Base-by-base conservation (phyloP, 1,284 basidiomycete genomes). In the Gomphus sp. region DNA sequence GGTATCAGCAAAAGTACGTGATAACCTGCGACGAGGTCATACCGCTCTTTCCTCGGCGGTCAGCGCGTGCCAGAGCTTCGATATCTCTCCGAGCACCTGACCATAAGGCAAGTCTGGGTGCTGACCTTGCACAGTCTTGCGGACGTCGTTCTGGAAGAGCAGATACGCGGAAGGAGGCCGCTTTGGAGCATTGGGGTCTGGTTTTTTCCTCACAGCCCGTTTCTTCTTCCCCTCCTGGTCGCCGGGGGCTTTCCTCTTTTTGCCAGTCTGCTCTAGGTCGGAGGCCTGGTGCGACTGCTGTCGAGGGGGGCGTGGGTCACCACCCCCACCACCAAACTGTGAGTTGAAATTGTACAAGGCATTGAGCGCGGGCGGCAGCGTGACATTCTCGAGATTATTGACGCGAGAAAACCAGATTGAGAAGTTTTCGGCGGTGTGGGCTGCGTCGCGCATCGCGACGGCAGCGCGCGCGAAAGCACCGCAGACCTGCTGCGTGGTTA, bases 111-210 rank as follows among this genome's bases (percentile, higher is more conserved):
- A 73, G 10, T 74, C 73, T 3, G 90, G 88, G 69, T 89, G 75
- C 64, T 79, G 73, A 52, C 75, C 75, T 74, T 86, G 85, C 66
- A 91, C 76, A 63, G 81, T 74, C 62, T 85, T 82, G 67, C 94
- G 87, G 61, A 94, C 80, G 48, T 91, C 88, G 71, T 98, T 98
- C 73, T 98, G 96, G 80, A 90, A 99, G 66, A 97, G 78, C 69
- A 99, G 85, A 76, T 98, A 99, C 18, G 94, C 94, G 18, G 92
- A 93, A 22, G 94, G 82, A 31, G 96, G 93, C 16, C 93, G 86
- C 73, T 97, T 98, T 47, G 96, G 96, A 60, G 93, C 93, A 70
- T 93, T 89, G 39, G 93, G 93, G 70, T 99, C 95, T 71, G 86
- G 87, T 68, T 83, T 87, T 60, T 66, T 64, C 58, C 65, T 65